Conservation (phyloP, 1,139 yeast genomes). For the Yamadazyma mexicana region DNA sequence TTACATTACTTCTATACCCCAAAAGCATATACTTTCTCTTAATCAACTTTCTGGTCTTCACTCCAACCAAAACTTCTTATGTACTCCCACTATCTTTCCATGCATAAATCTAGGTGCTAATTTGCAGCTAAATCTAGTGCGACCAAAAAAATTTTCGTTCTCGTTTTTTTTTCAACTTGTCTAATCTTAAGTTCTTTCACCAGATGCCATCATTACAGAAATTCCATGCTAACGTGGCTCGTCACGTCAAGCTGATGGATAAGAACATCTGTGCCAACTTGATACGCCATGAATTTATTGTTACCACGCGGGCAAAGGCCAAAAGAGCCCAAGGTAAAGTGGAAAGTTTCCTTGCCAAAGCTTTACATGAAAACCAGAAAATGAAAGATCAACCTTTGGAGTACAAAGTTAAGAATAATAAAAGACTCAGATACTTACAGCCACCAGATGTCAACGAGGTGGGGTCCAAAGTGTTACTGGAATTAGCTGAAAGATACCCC, state of each 20-base stretch:
- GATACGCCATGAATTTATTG: constrained; percentile 47
- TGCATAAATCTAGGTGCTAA: background rate
- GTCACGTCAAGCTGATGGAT: constrained; percentile 47
- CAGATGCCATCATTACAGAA: constrained; percentile 48
- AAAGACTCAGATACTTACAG: constrained; percentile 37
- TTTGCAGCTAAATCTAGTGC: background rate
- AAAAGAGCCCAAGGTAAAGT: constrained; percentile 47
- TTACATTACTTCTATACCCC: too few species aligned
- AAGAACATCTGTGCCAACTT: constrained; percentile 47
- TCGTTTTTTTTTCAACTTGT: background rate
- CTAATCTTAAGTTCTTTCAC: background rate
- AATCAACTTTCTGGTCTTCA: too few species aligned
- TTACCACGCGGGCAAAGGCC: constrained; percentile 48
- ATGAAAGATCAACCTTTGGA: constrained; percentile 20
- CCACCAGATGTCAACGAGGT: constrained; percentile 40
- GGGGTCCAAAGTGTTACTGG: constrained; percentile 62
- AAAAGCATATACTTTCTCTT: too few species aligned
- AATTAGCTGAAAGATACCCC: constrained; percentile 62
- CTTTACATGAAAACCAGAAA: constrained; percentile 22
- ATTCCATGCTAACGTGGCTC: constrained; percentile 44
- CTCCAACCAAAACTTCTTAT: too few species aligned
- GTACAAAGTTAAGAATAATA: constrained; percentile 20
- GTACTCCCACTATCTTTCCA: too few species aligned
- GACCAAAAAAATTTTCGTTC: constrained; percentile 2
- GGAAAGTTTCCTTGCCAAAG: constrained; percentile 38